Evolutionary conservation across 208 protist species (phyloP), one percentile per base, ranked within the genome.

Genomic region (Herpetomonas muscarum): DNA sequence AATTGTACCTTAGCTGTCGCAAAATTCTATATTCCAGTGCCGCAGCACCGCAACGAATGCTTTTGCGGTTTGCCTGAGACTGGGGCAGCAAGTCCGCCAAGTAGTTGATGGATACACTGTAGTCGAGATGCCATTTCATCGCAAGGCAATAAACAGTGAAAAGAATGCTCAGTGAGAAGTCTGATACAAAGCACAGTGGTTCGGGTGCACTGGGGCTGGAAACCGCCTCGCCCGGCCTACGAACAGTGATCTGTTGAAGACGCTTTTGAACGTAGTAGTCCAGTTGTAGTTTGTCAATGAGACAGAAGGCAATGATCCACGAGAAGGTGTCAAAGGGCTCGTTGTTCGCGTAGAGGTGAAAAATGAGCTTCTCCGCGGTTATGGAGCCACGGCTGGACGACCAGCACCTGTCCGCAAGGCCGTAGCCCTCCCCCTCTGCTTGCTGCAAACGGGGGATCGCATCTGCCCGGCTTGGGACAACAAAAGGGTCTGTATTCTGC

Each of bases 41-140:
- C 12, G 67, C 60, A 2, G 72, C 79, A 17, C 22, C 5, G 9
- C 24, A 52, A 9, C 62, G 44, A 28, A 90, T 68, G 3, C 25
- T 26, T 0, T 12, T 22, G 9, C 48, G 47, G 4, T 65, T 32
- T n/a, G 36, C 17, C 46, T 55, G 45, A 29, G 32, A 15, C 37
- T 80, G 61, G 17, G 81, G 81, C 2, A 93, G 64, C 22, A 86
- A 37, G 47, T 63, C 61, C 0, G 76, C 59, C 1, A 93, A 45
- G 49, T 90, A 86, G 15, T 67, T 70, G 6, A 85, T 22, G 9
- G 75, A 74, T 3, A 90, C 70, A 9, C 46, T 70, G 63, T 75
- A 85, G 50, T 93, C 86, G 21, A 84, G 45, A 24, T 93, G 81
- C 70, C 75, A 90, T 46, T 93, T 93, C 42, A 87, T 73, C 2